Conservation (phyloP, 306 rosid genomes). For the Gillenia trifoliata region DNA sequence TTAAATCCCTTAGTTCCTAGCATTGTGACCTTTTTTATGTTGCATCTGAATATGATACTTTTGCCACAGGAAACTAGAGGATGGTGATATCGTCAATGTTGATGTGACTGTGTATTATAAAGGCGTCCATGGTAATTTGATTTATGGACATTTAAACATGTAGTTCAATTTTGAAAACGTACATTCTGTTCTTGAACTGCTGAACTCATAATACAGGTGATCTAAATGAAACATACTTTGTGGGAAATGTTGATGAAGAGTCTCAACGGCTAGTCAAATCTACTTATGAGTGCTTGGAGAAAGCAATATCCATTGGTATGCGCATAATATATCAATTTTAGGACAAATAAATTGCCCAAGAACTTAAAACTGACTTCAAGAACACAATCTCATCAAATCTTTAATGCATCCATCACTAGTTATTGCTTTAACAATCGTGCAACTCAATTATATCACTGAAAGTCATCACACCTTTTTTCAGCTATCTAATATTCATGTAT, state of each 20-base stretch:
- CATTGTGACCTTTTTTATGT: background rate
- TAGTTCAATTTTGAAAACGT: background rate
- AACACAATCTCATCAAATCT: background rate
- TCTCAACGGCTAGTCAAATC: constrained; percentile 64
- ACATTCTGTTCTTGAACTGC: background rate
- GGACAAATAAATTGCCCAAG: background rate
- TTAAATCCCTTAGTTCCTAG: background rate
- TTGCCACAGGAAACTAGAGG: constrained; percentile 82
- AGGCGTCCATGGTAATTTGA: constrained; percentile 76
- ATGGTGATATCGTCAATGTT: constrained; percentile 87
- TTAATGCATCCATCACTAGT: background rate
- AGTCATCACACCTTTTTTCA: background rate
- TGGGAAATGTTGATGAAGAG: constrained; percentile 94
- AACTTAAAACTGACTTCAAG: background rate
- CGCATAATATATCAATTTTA: background rate
- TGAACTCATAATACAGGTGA: constrained; percentile 55
- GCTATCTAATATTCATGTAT: background rate
- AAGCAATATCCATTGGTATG: constrained; percentile 90
- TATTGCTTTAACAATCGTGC: background rate
- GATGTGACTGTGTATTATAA: constrained; percentile 85
- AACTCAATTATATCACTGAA: background rate
- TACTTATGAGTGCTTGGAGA: constrained; percentile 90
- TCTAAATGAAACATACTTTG: constrained; percentile 93
- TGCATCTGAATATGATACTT: background rate
- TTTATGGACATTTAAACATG: background rate